A percentile compares a stretch with the other conserved stretches of the same genome.
Conservation (phyloP, 2,329 filamentous ascomycete species). For the Epichloe sylvatica region DNA sequence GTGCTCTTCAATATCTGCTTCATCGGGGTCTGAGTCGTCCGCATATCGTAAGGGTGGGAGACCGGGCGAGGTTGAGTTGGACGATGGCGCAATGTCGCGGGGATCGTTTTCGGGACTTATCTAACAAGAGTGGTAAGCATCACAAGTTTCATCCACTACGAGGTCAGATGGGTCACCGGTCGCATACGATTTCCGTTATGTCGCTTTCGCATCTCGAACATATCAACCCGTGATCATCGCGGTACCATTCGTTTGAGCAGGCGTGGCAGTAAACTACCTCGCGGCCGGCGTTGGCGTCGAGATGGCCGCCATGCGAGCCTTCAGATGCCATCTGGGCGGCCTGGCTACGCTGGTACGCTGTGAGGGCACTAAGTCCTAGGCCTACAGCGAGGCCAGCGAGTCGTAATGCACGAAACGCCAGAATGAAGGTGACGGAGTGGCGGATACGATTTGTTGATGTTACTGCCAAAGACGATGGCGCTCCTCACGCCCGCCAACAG, state of each 20-base stretch:
- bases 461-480: background rate
- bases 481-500: background rate
- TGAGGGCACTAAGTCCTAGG: slow-evolving; percentile 44
- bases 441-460: background rate
- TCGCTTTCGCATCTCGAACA: slow-evolving; percentile 72
- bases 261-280: slow-evolving; percentile 79
- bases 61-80: slow-evolving; percentile 18
- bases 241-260: slow-evolving; percentile 71
- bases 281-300: slow-evolving; percentile 36
- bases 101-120: slow-evolving; percentile 48
- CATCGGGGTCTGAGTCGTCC: slow-evolving; percentile 42
- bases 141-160: background rate
- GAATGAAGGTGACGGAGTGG: slow-evolving; percentile 17
- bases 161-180: no score
- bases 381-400: slow-evolving; percentile 41
- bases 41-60: slow-evolving; percentile 15
- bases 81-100: slow-evolving; percentile 25
- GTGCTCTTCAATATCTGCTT: slow-evolving; percentile 43
- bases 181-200: slow-evolving; percentile 71
- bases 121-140: slow-evolving; percentile 21
- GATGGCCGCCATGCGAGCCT: slow-evolving; percentile 19
- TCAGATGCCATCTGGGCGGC: slow-evolving; percentile 24
- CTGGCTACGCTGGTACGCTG: slow-evolving; percentile 37
- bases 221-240: slow-evolving; percentile 49
- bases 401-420: slow-evolving; percentile 44